phyloP scores from a whole-genome alignment of 768 basidiomycete genomes.

The Cubamyces sp. region DNA sequence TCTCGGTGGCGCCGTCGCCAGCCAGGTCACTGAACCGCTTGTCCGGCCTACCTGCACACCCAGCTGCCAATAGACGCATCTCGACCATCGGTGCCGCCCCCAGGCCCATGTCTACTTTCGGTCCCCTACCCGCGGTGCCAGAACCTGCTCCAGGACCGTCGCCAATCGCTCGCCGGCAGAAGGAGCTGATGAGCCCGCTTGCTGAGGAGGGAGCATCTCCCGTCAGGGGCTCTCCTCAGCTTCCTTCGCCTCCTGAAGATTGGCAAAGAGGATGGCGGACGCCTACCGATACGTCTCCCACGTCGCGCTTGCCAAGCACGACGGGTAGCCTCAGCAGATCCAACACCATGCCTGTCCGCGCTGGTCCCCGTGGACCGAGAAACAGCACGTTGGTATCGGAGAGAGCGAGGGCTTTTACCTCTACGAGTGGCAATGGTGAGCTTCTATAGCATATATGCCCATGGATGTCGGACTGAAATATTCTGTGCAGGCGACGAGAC shows the following conservation, averaged over 20 bases:
- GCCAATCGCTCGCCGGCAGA: conserved; percentile 12
- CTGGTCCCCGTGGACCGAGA: conserved; percentile 25
- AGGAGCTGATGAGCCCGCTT: conserved; percentile 7
- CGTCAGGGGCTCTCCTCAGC: conserved; percentile 9
- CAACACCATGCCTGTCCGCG: conserved; percentile 32
- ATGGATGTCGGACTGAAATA: background rate
- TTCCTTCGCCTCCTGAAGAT: conserved; percentile 20
- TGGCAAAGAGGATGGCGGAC: conserved; percentile 14
- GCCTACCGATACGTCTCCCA: conserved; percentile 18
- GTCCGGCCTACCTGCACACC: conserved; percentile 29
- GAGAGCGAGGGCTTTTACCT: conserved; percentile 35
- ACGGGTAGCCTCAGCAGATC: conserved; percentile 28
- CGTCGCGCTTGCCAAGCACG: background rate
- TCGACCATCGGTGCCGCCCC: conserved; percentile 13
- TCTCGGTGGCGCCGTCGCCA: background rate
- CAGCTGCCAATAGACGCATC: conserved; percentile 27
- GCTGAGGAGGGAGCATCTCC: conserved; percentile 3
- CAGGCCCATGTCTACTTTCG: conserved; percentile 24
- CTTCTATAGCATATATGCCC: background rate
- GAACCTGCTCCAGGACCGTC: conserved; percentile 19
- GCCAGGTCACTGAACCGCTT: conserved; percentile 16
- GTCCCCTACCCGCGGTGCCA: conserved; percentile 26
- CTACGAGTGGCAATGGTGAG: conserved; percentile 28
- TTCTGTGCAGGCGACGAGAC: conserved; percentile 8
- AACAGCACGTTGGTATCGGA: conserved; percentile 37